Conservation (phyloP, 441 rosid species). For the Aquilaria agallochum region DNA sequence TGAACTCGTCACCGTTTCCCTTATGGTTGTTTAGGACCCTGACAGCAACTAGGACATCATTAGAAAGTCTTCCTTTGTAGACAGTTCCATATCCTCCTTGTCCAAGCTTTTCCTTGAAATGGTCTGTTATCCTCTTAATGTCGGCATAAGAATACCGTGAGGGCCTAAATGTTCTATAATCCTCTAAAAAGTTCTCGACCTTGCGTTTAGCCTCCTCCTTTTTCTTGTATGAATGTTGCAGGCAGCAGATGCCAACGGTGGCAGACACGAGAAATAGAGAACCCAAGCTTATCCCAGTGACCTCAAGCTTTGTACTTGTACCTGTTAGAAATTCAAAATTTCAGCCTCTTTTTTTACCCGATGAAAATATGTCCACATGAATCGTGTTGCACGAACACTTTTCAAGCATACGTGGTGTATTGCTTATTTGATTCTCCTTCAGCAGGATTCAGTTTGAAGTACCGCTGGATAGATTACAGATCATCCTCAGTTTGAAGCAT, state of each 20-base stretch:
- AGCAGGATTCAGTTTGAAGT: no score
- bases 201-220: constrained; percentile 8
- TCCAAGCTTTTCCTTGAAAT: constrained; percentile 22
- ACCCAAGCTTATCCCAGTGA: constrained; percentile 5
- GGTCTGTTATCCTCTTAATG: constrained; percentile 22
- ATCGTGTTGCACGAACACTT: no score
- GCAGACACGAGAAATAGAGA: neutral
- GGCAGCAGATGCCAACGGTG: neutral
- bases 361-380: neutral
- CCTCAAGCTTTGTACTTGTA: neutral
- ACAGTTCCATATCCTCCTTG: constrained; percentile 29
- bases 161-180: constrained; percentile 13
- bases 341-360: neutral
- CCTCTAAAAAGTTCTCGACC: constrained; percentile 13
- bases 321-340: neutral
- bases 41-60: constrained; percentile 20
- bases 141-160: constrained; percentile 14
- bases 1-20: constrained; percentile 12
- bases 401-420: no score
- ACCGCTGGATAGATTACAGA: neutral
- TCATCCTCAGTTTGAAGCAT: neutral
- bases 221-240: constrained; percentile 2
- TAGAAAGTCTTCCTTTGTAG: constrained; percentile 25
- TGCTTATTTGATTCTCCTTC: no score
- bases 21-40: constrained; percentile 5